A percentile compares a stretch with the other conserved stretches of the same genome.
Conservation (phyloP, 2,329 filamentous ascomycete species). For the Epichloe scottii region DNA sequence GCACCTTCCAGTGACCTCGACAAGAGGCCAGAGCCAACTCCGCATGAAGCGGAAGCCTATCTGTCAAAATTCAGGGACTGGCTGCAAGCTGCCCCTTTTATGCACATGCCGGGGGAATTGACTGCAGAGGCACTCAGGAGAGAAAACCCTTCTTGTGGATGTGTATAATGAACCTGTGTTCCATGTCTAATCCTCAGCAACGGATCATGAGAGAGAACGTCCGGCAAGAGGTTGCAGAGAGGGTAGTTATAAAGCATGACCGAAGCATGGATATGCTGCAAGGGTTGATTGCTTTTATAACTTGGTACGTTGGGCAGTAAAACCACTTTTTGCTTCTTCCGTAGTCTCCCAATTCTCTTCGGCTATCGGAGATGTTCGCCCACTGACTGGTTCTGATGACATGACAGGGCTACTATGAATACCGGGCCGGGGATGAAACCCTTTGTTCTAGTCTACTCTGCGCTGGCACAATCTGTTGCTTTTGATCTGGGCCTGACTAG, state of each 20-base stretch:
- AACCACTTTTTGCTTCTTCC: no score
- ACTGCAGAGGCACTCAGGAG: constrained; percentile 26
- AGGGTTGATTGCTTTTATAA: constrained; percentile 28
- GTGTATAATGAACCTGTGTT: constrained; percentile 33
- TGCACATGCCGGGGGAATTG: constrained; percentile 25
- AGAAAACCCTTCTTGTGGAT: constrained; percentile 37
- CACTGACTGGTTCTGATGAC: not conserved
- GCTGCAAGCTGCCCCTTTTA: constrained; percentile 32
- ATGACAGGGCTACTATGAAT: constrained; percentile 25
- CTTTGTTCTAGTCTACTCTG: constrained; percentile 30
- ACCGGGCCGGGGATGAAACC: constrained; percentile 25
- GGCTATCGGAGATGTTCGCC: no score
- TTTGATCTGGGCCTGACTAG: constrained; percentile 34
- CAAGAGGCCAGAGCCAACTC: constrained; percentile 17
- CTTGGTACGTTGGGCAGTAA: not conserved
- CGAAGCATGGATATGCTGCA: constrained; percentile 38
- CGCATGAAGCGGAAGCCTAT: constrained; percentile 25
- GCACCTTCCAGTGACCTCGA: constrained; percentile 9
- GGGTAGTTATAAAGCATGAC: constrained; percentile 34
- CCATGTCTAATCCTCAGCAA: constrained; percentile 29
- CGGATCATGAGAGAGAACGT: constrained; percentile 25
- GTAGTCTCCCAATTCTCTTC: no score
- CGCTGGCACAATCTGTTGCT: constrained; percentile 29
- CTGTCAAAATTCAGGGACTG: constrained; percentile 29
- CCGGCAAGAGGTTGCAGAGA: constrained; percentile 31